Base-by-base conservation (phyloP, 768 basidiomycete species). In the Suillus spraguei region DNA sequence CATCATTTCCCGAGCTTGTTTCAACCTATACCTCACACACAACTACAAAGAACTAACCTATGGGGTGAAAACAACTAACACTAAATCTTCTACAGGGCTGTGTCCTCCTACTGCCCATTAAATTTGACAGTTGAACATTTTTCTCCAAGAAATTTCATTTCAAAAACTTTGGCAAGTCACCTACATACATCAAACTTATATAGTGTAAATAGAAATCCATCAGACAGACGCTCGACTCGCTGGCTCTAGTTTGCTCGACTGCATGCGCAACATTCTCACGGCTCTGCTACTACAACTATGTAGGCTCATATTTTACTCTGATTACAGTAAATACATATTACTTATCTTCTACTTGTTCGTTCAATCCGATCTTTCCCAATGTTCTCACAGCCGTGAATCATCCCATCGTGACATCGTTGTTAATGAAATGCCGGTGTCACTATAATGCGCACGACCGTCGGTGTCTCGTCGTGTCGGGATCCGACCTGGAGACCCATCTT, bases 221-320 rank as follows among this genome's bases (percentile, higher is more conserved):
- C 78, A 79, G 78, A 79, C 78, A 68, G 68, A 76, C 76, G 67
- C 70, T 69, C 76, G 62, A 71, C 77, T 76, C 78, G 77, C 74
- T 77, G 77, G 76, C 9, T 72, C 60, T 60, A 68, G 65, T 53
- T 50, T 63, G 60, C 59, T 65, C 61, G 38, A 60, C 71, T 66
- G 70, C 65, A n/a, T n/a, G n/a, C n/a, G n/a, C n/a, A n/a, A n/a
- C n/a, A n/a, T n/a, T n/a, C n/a, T n/a, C n/a, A n/a, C n/a, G n/a
- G n/a, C n/a, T n/a, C n/a, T n/a, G n/a, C n/a, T n/a, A n/a, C n/a
- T n/a, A n/a, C n/a, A n/a, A n/a, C n/a, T n/a, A n/a, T n/a, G n/a
- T n/a, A n/a, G n/a, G n/a, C n/a, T n/a, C n/a, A n/a, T 28, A 8
- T 4, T 32, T 50, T 50, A 28, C 24, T 28, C 24, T 14, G 24